Evolutionary conservation across 371 early-diverging fungal genomes (phyloP), one percentile per base, ranked within the genome.

Genomic region (Syncephalis fuscata): DNA sequence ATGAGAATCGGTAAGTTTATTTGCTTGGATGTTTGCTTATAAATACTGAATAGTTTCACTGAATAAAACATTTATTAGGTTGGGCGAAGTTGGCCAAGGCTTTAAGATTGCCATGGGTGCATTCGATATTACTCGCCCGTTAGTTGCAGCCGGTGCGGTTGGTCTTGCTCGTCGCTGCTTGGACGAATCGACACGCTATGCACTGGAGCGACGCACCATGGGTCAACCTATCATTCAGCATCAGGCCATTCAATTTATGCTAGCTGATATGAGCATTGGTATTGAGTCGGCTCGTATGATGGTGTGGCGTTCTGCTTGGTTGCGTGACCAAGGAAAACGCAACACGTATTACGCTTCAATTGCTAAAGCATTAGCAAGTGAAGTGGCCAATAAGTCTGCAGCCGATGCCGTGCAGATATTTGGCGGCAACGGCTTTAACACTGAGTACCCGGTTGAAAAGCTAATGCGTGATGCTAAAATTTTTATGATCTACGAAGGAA

Each of bases 41-140:
- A 32, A 7, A 32, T 32, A 32, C 32, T 32, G 7, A 32, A n/a
- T n/a, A n/a, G n/a, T n/a, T n/a, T n/a, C n/a, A n/a, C n/a, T n/a
- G n/a, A n/a, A n/a, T n/a, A n/a, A n/a, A n/a, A n/a, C n/a, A n/a
- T n/a, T n/a, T n/a, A n/a, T n/a, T 45, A 61, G 63, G 2, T 59
- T 76, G 38, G 86, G 84, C 19, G 64, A 65, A 3, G 71, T 75
- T 46, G 86, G 85, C 23, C 63, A 88, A 56, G 95, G 96, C 3
- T 95, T 93, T 73, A 85, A 89, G 63, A 86, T 93, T 60, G 94
- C 94, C 40, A 95, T 95, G 96, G 85, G 86, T 17, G 94, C 93
- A 1, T 95, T 95, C 59, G 93, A 95, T 61, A 88, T 81, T 54
- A 93, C 94, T 15, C 78, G 96, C 24, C 94, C 94, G 17, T 60